A percentile compares a stretch with the other conserved stretches of the same genome.
Evolutionary conservation across 2,329 filamentous ascomycete genomes (phyloP).

Genomic region (Scopulariopsis brevicaulis): DNA sequence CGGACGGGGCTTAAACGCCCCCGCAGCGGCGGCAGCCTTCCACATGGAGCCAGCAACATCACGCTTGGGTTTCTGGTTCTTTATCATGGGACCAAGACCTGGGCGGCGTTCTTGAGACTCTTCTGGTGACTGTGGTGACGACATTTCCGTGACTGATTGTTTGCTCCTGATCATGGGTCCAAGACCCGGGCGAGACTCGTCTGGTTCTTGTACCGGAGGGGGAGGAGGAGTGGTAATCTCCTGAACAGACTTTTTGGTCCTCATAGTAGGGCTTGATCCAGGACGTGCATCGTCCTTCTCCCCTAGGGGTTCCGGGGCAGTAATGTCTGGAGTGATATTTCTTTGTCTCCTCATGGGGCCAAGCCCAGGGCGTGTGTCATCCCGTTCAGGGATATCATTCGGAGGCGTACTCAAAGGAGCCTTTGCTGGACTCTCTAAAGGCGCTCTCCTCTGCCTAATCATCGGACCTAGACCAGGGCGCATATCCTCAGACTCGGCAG

Average conservation of each 20-base stretch:
- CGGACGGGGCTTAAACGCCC: slow-evolving; percentile 69
- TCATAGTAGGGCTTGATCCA: background rate
- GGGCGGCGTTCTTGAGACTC: slow-evolving; percentile 1
- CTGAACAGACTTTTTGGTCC: background rate
- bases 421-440: background rate
- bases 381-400: background rate
- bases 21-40: slow-evolving; percentile 61
- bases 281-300: background rate
- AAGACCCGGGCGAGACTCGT: slow-evolving; percentile 55
- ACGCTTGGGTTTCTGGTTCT: slow-evolving; percentile 50
- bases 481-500: slow-evolving; percentile 22
- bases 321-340: background rate
- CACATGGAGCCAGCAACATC: slow-evolving; percentile 68
- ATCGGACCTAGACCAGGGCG: slow-evolving; percentile 80
- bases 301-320: background rate
- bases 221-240: background rate
- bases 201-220: slow-evolving; percentile 12
- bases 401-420: background rate
- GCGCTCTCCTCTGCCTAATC: slow-evolving; percentile 44
- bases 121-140: background rate
- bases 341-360: background rate
- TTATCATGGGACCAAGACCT: slow-evolving; percentile 3
- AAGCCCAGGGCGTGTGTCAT: background rate
- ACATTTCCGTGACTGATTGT: background rate
- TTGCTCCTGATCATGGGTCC: slow-evolving; percentile 77